phyloP scores from a whole-genome alignment of 208 protist species.

The Jaenimonas drosophilae region DNA sequence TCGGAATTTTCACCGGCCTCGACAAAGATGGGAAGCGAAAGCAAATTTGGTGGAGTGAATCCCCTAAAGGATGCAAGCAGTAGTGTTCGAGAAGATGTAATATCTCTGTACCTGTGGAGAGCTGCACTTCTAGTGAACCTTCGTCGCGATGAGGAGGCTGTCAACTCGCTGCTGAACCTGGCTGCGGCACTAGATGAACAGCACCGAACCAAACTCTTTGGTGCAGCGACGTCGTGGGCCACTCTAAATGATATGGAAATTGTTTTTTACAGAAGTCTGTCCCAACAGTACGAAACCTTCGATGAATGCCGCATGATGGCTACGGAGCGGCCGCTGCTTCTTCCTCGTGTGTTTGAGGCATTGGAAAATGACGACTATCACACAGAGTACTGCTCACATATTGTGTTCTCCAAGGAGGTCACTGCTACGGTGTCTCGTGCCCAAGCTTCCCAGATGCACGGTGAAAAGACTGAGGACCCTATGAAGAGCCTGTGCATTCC shows the following conservation, averaged over 20 bases:
- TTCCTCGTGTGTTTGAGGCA: constrained; percentile 51
- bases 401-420: constrained; percentile 73
- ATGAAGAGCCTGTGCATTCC: constrained; percentile 65
- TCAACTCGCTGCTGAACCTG: constrained; percentile 59
- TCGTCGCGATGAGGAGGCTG: constrained; percentile 50
- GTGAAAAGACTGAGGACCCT: constrained; percentile 63
- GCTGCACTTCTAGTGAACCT: constrained; percentile 72
- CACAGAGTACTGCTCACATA: constrained; percentile 46
- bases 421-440: constrained; percentile 60
- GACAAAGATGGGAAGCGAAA: constrained; percentile 25
- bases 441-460: constrained; percentile 46
- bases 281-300: constrained; percentile 49
- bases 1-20: constrained; percentile 19
- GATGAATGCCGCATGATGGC: constrained; percentile 29
- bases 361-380: constrained; percentile 33
- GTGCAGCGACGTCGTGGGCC: constrained; percentile 57
- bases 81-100: constrained; percentile 39
- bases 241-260: constrained; percentile 77
- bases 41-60: constrained; percentile 26
- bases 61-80: constrained; percentile 27
- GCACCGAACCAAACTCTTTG: constrained; percentile 35
- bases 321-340: constrained; percentile 38
- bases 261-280: constrained; percentile 58
- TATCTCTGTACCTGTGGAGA: constrained; percentile 61
- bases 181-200: constrained; percentile 23